Percentiles rank a stretch among this genome's conserved stretches.
Evolutionary conservation across 805 yeast species (phyloP).

Genomic region (Saccharomycopsis schoenii): DNA sequence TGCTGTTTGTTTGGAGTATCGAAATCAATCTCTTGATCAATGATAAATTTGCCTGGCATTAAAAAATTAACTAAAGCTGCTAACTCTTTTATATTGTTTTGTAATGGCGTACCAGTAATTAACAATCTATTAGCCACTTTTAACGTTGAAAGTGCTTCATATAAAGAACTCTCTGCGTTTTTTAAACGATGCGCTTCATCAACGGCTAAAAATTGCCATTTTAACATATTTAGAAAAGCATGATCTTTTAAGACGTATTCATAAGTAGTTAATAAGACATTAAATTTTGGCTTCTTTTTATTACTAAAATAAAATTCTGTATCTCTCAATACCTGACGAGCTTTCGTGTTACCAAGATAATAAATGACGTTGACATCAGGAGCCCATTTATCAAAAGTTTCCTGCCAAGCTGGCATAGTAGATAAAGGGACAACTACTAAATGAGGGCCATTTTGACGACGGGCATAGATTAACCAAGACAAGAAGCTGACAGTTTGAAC

Average conservation of each 20-base stretch:
- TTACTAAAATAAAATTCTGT: constrained; percentile 69
- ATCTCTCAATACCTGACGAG: constrained; percentile 74
- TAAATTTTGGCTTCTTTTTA: constrained; percentile 71
- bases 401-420: constrained; percentile 98
- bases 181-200: constrained; percentile 98
- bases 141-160: constrained; percentile 78
- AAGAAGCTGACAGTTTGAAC: constrained; percentile 93
- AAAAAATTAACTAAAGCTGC: constrained; percentile 91
- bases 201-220: constrained; percentile 93
- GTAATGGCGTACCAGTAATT: constrained; percentile 97
- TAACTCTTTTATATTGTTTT: constrained; percentile 87
- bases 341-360: constrained; percentile 83
- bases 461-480: constrained; percentile 89
- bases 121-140: constrained; percentile 75
- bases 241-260: constrained; percentile 92
- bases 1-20: constrained; percentile 82
- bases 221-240: constrained; percentile 64
- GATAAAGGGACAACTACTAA: constrained; percentile 92
- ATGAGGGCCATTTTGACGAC: constrained; percentile 97
- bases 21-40: constrained; percentile 92
- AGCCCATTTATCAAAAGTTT: constrained; percentile 95
- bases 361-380: constrained; percentile 91
- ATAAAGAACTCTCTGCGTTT: constrained; percentile 86
- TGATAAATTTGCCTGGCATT: constrained; percentile 88
- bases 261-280: constrained; percentile 86